Evolutionary conservation across 2,329 filamentous ascomycete species (phyloP).

Genomic region (Penicillium sp.): DNA sequence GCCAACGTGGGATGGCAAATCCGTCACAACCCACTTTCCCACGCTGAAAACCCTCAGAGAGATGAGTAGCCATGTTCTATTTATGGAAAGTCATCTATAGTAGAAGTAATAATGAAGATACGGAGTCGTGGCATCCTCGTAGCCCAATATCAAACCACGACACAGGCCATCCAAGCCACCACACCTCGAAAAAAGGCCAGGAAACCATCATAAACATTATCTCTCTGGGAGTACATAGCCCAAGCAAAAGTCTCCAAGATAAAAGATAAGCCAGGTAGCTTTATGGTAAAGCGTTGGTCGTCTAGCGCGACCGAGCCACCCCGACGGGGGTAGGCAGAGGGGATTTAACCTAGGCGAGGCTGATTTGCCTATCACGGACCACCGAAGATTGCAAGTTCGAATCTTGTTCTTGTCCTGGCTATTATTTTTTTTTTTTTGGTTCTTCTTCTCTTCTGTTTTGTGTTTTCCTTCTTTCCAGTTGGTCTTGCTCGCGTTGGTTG

Average conservation of each 20-base stretch:
- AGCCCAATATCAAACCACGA: background rate
- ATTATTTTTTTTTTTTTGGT: background rate
- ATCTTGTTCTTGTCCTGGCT: background rate
- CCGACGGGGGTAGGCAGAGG: background rate
- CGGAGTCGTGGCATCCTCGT: background rate
- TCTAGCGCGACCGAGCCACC: background rate
- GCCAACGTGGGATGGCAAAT: too few relatives aligned
- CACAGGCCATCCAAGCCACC: background rate
- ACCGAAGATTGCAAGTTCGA: background rate
- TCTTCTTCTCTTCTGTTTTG: background rate
- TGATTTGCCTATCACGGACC: background rate
- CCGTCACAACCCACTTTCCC: too few relatives aligned
- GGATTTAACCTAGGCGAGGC: background rate
- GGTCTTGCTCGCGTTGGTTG: background rate
- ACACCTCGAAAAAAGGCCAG: background rate
- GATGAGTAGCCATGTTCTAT: too few relatives aligned
- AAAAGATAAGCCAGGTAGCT: background rate
- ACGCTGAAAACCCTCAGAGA: too few relatives aligned
- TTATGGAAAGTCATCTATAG: background rate
- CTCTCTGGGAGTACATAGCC: background rate
- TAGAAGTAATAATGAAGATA: background rate
- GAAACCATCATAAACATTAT: background rate
- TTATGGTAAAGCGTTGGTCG: background rate
- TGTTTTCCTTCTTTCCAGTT: background rate
- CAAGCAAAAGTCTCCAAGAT: background rate